phyloP scores from a whole-genome alignment of 2,329 filamentous ascomycete genomes.

The Chalaropsis ovoidea region DNA sequence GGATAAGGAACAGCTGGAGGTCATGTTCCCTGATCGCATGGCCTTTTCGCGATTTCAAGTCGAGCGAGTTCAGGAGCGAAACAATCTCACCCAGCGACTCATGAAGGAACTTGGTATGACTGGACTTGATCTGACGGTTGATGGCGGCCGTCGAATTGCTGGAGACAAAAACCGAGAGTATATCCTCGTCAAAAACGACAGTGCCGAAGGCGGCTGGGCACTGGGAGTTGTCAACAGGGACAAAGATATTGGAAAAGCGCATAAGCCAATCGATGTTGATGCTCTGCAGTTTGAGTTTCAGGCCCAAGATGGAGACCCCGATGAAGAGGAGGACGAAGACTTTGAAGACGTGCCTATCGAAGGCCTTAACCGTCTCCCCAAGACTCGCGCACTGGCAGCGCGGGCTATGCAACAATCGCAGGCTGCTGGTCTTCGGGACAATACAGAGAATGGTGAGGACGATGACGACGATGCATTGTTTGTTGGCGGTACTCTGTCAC shows the following conservation, averaged over 20 bases:
- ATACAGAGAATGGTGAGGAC: conserved; percentile 28
- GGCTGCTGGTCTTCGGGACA: conserved; percentile 25
- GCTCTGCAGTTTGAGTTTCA: conserved; percentile 48
- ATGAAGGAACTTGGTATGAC: conserved; percentile 94
- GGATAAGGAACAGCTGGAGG: conserved; percentile 89
- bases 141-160: conserved; percentile 55
- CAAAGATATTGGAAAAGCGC: conserved; percentile 65
- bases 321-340: conserved; percentile 62
- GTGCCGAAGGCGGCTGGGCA: conserved; percentile 91
- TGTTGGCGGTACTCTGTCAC: conserved; percentile 33
- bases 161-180: conserved; percentile 89
- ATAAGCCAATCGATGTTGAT: conserved; percentile 90
- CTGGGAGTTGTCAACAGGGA: conserved; percentile 83
- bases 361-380: conserved; percentile 75
- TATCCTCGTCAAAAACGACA: conserved; percentile 89
- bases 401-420: conserved; percentile 27
- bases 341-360: conserved; percentile 93
- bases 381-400: conserved; percentile 29
- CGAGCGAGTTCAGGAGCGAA: conserved; percentile 81
- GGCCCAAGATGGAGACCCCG: conserved; percentile 48
- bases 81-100: conserved; percentile 83
- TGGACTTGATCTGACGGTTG: conserved; percentile 58
- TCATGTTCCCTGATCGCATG: conserved; percentile 97
- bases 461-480: conserved; percentile 47
- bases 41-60: conserved; percentile 95